Evolutionary conservation across 2,329 filamentous ascomycete species (phyloP).

Genomic region (Trichoderma breve): DNA sequence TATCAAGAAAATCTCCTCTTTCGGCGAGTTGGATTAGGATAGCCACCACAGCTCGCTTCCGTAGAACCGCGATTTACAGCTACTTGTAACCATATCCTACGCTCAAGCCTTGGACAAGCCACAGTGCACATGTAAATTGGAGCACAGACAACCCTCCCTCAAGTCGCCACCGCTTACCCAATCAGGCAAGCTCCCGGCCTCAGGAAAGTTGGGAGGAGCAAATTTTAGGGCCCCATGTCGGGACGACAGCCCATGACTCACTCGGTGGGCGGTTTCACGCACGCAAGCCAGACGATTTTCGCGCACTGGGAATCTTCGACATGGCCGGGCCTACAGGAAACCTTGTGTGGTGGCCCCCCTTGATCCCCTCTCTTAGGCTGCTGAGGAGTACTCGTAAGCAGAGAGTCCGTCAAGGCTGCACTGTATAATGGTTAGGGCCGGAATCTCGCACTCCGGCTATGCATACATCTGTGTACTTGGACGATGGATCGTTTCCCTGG

Average conservation of each 20-base stretch:
- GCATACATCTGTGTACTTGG: background rate
- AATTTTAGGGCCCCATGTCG: constrained; percentile 8
- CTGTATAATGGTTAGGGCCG: background rate
- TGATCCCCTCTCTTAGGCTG: background rate
- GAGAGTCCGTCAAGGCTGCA: background rate
- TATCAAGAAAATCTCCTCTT: background rate
- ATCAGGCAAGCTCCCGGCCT: constrained; percentile 28
- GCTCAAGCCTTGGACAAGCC: background rate
- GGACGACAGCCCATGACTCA: constrained; percentile 29
- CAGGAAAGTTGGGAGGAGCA: constrained; percentile 17
- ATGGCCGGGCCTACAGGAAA: background rate
- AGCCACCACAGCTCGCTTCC: background rate
- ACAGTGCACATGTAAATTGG: background rate
- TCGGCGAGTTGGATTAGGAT: background rate
- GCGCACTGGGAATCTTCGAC: background rate
- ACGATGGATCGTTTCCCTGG: background rate
- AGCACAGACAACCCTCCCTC: background rate
- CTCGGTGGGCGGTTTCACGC: constrained; percentile 21
- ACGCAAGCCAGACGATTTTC: background rate
- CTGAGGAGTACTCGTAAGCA: background rate
- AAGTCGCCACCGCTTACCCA: constrained; percentile 26
- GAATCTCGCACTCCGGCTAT: background rate
- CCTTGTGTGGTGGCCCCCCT: background rate
- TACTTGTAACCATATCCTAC: background rate
- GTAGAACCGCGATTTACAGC: background rate